Percentiles rank a stretch among this genome's conserved stretches.
Evolutionary conservation across 345 rosid genomes (phyloP).

Genomic region (Gossypium turneri): DNA sequence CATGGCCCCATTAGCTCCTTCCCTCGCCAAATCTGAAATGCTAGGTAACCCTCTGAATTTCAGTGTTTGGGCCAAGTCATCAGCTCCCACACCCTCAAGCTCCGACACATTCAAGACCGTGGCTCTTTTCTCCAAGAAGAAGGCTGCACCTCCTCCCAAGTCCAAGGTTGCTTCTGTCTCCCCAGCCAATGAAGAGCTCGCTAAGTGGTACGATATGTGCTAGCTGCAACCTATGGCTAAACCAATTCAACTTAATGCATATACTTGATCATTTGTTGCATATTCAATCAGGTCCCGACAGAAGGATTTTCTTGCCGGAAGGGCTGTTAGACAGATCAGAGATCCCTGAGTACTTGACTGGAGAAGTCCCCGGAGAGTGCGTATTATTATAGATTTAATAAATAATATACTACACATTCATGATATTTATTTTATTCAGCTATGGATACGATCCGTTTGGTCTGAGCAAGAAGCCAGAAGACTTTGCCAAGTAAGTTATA

Average conservation of each 20-base stretch:
- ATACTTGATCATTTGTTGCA: too few relatives aligned
- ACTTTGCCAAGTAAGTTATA: slow-evolving; percentile 75
- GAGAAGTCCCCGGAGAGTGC: slow-evolving; percentile 96
- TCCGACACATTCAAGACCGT: slow-evolving; percentile 65
- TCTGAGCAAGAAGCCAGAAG: slow-evolving; percentile 85
- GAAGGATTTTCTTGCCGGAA: slow-evolving; percentile 93
- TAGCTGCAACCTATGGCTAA: too few relatives aligned
- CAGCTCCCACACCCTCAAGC: slow-evolving; percentile 51
- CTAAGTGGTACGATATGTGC: slow-evolving; percentile 96
- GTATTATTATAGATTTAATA: too few relatives aligned
- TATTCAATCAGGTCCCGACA: slow-evolving; percentile 63
- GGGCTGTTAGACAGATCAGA: slow-evolving; percentile 93
- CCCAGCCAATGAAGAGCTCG: slow-evolving; percentile 61
- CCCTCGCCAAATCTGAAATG: slow-evolving; percentile 83
- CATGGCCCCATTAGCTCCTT: slow-evolving; percentile 62
- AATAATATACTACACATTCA: too few relatives aligned
- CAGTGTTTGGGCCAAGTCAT: slow-evolving; percentile 39
- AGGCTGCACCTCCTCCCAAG: slow-evolving; percentile 59
- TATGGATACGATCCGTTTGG: slow-evolving; percentile 98
- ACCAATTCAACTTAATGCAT: too few relatives aligned
- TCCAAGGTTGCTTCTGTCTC: slow-evolving; percentile 50
- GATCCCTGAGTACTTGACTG: slow-evolving; percentile 93
- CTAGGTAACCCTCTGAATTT: slow-evolving; percentile 73
- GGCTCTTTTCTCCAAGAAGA: slow-evolving; percentile 84
- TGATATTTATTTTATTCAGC: slow-evolving; percentile 32